Percentiles rank a stretch among this genome's conserved stretches.
Evolutionary conservation across 306 rosid genomes (phyloP).

Genomic region (Boehmeria nivea): DNA sequence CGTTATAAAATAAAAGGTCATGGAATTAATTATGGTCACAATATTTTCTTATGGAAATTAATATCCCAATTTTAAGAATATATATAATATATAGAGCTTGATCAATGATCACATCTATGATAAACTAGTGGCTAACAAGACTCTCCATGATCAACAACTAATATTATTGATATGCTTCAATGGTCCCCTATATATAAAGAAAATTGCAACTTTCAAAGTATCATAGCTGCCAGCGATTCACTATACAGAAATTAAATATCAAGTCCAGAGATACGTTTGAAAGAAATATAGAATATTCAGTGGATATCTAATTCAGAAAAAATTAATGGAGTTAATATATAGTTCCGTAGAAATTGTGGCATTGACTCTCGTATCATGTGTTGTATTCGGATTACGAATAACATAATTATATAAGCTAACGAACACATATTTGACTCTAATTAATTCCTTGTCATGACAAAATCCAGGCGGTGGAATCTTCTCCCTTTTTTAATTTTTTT

Average conservation of each 20-base stretch:
- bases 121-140: conserved; percentile 1
- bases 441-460: neutral
- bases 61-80: no score
- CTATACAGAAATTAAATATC: neutral
- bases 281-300: neutral
- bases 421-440: neutral
- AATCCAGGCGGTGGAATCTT: conserved; percentile 9
- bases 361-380: neutral
- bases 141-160: neutral
- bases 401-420: neutral
- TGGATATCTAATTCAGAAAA: neutral
- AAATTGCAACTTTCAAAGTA: neutral
- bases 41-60: no score
- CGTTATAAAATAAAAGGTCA: no score
- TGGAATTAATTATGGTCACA: no score
- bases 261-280: neutral
- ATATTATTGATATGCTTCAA: neutral
- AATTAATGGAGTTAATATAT: neutral
- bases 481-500: neutral
- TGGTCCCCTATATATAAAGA: neutral
- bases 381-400: neutral
- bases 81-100: no score
- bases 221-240: neutral
- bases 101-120: no score
- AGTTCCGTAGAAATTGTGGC: conserved; percentile 11